Evolutionary conservation across 2,329 filamentous ascomycete species (phyloP).

Genomic region (Aspergillus vadensis): DNA sequence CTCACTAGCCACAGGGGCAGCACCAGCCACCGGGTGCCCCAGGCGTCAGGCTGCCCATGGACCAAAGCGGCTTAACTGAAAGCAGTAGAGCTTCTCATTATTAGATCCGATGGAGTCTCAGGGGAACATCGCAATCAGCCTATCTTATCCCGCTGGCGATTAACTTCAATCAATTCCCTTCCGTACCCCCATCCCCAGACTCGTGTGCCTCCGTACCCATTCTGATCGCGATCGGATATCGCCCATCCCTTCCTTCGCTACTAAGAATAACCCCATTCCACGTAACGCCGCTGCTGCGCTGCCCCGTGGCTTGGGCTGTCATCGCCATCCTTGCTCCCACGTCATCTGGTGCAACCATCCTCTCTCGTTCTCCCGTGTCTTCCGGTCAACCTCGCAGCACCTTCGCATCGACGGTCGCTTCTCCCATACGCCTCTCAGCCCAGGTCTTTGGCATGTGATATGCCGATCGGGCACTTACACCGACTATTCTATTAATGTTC

Average conservation of each 20-base stretch:
- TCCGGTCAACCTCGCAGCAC: constrained; percentile 1
- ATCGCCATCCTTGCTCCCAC: constrained; percentile 12
- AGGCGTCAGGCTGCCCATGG: background rate
- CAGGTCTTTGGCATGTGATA: constrained; percentile 7
- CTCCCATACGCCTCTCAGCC: background rate
- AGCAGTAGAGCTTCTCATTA: background rate
- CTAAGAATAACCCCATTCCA: background rate
- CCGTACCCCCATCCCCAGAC: background rate
- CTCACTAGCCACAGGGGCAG: constrained; percentile 17
- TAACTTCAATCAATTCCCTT: background rate
- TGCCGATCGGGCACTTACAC: constrained; percentile 12
- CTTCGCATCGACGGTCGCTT: background rate
- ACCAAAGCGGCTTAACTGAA: no score
- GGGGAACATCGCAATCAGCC: background rate
- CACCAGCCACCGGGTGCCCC: constrained; percentile 15
- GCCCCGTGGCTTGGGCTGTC: constrained; percentile 4
- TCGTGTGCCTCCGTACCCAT: background rate
- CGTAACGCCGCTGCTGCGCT: background rate
- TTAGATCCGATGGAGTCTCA: background rate
- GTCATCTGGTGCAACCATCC: constrained; percentile 17
- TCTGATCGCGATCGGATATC: background rate
- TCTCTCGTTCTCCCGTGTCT: constrained; percentile 1
- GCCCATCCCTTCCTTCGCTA: background rate
- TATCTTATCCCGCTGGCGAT: background rate
- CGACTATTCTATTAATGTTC: constrained; percentile 4